Evolutionary conservation across 176 grass and related monocot genomes (phyloP).

Genomic region (Metroxylon sagu): DNA sequence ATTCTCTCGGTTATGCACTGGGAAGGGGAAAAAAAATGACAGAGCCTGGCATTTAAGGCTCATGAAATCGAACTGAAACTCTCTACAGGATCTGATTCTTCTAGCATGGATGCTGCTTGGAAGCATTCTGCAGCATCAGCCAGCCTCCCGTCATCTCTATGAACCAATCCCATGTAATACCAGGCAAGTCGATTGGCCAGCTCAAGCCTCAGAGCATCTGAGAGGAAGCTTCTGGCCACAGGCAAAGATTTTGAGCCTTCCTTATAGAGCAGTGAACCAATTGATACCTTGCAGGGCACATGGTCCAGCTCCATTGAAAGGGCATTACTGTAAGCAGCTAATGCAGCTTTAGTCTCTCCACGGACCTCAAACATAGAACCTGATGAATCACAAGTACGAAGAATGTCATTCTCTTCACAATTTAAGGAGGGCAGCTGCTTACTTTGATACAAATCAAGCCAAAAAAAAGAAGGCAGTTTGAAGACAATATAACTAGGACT

Average conservation of each 20-base stretch:
- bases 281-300: slow-evolving; percentile 70
- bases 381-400: slow-evolving; percentile 10
- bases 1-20: slow-evolving; percentile 29
- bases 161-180: slow-evolving; percentile 89
- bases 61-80: slow-evolving; percentile 55
- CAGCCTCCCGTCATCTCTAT: slow-evolving; percentile 62
- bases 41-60: slow-evolving; percentile 3
- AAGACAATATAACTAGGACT: too few relatives aligned
- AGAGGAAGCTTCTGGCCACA: slow-evolving; percentile 70
- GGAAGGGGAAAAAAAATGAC: slow-evolving; percentile 4
- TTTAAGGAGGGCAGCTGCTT: too few relatives aligned
- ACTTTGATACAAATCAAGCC: too few relatives aligned
- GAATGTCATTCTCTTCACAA: too few relatives aligned
- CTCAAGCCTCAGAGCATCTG: slow-evolving; percentile 68
- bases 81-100: slow-evolving; percentile 81
- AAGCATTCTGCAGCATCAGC: slow-evolving; percentile 82
- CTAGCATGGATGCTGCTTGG: slow-evolving; percentile 74
- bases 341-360: slow-evolving; percentile 29
- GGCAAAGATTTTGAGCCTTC: slow-evolving; percentile 68
- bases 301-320: slow-evolving; percentile 63
- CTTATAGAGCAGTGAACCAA: slow-evolving; percentile 62
- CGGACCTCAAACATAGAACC: slow-evolving; percentile 48
- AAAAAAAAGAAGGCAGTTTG: too few relatives aligned
- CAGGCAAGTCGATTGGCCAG: slow-evolving; percentile 70
- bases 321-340: slow-evolving; percentile 57